Conservation (phyloP, 2,329 filamentous ascomycete species). For the Arthrocladium fulminans region DNA sequence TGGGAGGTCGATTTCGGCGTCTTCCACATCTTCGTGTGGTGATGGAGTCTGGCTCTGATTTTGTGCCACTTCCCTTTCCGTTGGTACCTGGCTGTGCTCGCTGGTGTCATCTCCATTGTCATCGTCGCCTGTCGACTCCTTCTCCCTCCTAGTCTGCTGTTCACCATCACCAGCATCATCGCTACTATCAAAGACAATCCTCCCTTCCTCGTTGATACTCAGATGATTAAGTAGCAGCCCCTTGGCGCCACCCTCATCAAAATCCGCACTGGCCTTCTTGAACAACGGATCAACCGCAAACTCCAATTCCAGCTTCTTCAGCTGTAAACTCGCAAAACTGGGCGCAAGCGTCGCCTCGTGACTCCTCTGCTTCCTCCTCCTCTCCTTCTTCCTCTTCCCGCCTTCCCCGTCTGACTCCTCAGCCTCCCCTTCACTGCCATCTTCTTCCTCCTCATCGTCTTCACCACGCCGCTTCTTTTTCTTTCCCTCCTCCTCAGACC, state of each 20-base stretch:
- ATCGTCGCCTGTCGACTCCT: conserved; percentile 26
- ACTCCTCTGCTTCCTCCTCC: conserved; percentile 69
- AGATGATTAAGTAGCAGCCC: conserved; percentile 89
- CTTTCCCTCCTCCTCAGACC: conserved; percentile 60
- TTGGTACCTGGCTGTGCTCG: conserved; percentile 24
- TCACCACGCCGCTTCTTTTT: conserved; percentile 54
- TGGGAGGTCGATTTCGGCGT: conserved; percentile 61
- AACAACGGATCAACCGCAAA: conserved; percentile 97
- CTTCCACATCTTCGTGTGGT: conserved; percentile 25
- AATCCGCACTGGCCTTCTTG: conserved; percentile 97
- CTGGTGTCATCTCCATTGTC: conserved; percentile 41
- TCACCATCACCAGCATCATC: conserved; percentile 66
- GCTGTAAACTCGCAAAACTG: conserved; percentile 75
- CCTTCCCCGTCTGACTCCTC: conserved; percentile 45
- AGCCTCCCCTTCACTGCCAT: conserved; percentile 52
- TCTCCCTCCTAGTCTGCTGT: conserved; percentile 26
- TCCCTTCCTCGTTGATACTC: conserved; percentile 83
- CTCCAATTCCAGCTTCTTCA: conserved; percentile 96
- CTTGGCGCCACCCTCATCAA: conserved; percentile 95
- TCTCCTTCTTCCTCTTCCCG: conserved; percentile 47
- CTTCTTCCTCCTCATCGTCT: conserved; percentile 55
- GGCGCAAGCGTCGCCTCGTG: conserved; percentile 89
- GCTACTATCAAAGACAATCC: conserved; percentile 97
- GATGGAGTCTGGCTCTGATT: conserved; percentile 28
- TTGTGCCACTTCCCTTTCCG: conserved; percentile 18